Evolutionary conservation across 768 basidiomycete species (phyloP), one percentile per base, ranked within the genome.

Genomic region (Lactifluus volemus): DNA sequence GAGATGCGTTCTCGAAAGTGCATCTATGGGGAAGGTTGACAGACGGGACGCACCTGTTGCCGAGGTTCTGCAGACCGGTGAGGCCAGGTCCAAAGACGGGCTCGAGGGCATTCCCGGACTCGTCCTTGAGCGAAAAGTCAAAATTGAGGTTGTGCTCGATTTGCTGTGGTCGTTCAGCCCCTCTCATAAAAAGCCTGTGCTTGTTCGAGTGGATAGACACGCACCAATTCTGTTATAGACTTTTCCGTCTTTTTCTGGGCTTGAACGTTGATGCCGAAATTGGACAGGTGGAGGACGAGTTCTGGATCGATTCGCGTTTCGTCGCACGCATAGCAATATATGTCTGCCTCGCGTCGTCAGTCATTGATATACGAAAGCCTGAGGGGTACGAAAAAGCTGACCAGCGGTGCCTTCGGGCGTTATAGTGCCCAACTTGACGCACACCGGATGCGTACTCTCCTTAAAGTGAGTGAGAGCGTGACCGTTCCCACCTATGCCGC

Each of bases 111-210:
- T 88, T 85, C 2, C 95, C 96, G 55, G 91, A 85, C 60, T 94
- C 90, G 19, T 81, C 83, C 0, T 88, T 90, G 60, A 99, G 81
- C 0, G 89, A 92, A 72, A 98, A 98, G 70, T 98, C 95, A 70
- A 92, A 98, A 49, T 83, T 84, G 38, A 98, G 76, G 69, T 99
- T 99, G 65, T 98, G 93, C 70, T 98, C 95, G 67, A 98, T 88
- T 88, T 98, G 92, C 92, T 86, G 5, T 53, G 45, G 8, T 47
- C 45, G 19, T 10, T 15, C 44, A 36, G 44, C 51, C 15, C 34
- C 34, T 36, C 34, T 7, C 10, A 1, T 15, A 62, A 21, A 62
- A 55, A 0, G 17, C 17, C 41, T 29, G 3, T 25, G 49, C 11
- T 38, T 38, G 36, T n/a, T 11, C 38, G 30, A 34, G 3, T n/a